A percentile compares a stretch with the other conserved stretches of the same genome.
phyloP scores from a whole-genome alignment of 2,329 filamentous ascomycete species.

The Dendrostoma leiphaemia region DNA sequence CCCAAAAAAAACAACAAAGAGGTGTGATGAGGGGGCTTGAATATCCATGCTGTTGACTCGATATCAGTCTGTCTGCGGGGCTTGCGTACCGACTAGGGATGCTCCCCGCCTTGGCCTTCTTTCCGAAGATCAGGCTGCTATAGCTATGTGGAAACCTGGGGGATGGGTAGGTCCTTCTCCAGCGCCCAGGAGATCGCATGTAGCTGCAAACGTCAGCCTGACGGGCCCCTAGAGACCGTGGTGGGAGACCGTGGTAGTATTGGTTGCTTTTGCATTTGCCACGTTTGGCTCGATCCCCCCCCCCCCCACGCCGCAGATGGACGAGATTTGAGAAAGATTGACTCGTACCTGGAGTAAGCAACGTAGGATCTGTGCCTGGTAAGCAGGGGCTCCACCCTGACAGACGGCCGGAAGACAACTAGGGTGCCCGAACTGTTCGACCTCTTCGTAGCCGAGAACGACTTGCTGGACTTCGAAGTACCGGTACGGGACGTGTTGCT shows the following conservation, averaged over 20 bases:
- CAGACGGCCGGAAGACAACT: neutral
- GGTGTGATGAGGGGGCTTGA: constrained; percentile 12
- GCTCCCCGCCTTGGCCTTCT: constrained; percentile 2
- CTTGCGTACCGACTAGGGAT: constrained; percentile 11
- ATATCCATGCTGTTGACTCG: neutral
- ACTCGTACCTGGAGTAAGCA: neutral
- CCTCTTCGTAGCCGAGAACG: neutral
- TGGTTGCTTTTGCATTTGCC: neutral
- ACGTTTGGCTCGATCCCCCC: neutral
- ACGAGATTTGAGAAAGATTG: neutral
- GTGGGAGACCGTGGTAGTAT: neutral
- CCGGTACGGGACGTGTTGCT: neutral
- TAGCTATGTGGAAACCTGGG: neutral
- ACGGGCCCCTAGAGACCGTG: neutral
- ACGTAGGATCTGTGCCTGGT: neutral
- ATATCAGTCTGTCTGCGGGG: constrained; percentile 12
- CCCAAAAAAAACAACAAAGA: constrained; percentile 6
- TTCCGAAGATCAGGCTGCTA: neutral
- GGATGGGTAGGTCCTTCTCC: neutral
- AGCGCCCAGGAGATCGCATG: neutral
- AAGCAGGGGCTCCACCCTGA: neutral
- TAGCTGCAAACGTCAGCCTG: neutral
- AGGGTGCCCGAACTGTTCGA: neutral
- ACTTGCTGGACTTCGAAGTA: neutral
- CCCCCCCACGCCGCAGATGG: neutral